A percentile compares a stretch with the other conserved stretches of the same genome.
Evolutionary conservation across 2,329 filamentous ascomycete species (phyloP).

Genomic region (Anthostomella pinea): DNA sequence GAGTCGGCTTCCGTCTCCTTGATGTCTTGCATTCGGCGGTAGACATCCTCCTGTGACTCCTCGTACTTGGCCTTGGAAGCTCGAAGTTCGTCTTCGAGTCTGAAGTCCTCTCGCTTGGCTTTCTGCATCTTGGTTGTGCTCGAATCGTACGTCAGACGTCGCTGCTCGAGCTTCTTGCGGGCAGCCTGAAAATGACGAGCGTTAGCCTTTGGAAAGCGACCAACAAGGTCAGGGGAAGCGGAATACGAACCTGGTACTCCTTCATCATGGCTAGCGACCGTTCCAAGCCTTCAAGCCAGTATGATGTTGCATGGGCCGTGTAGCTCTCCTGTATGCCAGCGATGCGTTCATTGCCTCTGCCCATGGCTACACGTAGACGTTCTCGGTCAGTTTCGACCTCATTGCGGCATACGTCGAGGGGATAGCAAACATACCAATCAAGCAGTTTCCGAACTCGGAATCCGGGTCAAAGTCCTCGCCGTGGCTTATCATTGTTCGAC

Average conservation of each 20-base stretch:
- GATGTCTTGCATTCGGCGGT: constrained; percentile 92
- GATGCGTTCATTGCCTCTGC: constrained; percentile 83
- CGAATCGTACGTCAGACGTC: constrained; percentile 86
- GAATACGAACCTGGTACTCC: constrained; percentile 76
- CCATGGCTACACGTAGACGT: constrained; percentile 54
- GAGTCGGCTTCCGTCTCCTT: constrained; percentile 86
- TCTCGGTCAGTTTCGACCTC: constrained; percentile 7
- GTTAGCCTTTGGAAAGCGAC: constrained; percentile 11
- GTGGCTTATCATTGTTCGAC: constrained; percentile 81
- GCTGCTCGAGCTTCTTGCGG: constrained; percentile 90
- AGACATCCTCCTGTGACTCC: constrained; percentile 88
- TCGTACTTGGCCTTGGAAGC: constrained; percentile 94
- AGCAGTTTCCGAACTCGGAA: constrained; percentile 86
- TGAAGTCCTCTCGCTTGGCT: constrained; percentile 88
- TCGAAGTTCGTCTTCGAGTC: constrained; percentile 87
- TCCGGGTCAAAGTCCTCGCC: constrained; percentile 90
- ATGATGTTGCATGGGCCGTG: constrained; percentile 70
- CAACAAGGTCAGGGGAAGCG: neutral
- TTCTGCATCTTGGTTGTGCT: constrained; percentile 89
- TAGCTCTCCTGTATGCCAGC: constrained; percentile 84
- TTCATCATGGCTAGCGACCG: constrained; percentile 92
- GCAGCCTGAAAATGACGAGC: constrained; percentile 47
- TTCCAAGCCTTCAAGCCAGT: constrained; percentile 91
- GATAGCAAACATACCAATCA: constrained; percentile 57
- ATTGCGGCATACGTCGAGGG: neutral